Evolutionary conservation across 129 eudicot species (phyloP).

Genomic region (Ambrosia artemisiifolia): DNA sequence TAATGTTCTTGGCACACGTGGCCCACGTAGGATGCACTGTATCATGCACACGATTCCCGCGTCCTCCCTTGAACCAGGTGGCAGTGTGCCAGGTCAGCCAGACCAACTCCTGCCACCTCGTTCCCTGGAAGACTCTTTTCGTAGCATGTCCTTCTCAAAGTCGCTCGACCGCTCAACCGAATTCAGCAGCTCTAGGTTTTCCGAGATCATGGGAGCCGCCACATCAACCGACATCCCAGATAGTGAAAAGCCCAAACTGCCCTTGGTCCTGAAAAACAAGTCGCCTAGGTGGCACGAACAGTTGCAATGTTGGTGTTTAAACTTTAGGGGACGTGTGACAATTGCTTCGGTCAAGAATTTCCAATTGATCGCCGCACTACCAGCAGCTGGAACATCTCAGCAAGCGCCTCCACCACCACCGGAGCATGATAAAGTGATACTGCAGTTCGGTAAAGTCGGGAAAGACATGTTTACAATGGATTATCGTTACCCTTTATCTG

Average conservation of each 20-base stretch:
- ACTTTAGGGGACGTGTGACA: conserved; percentile 78
- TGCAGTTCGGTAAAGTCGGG: conserved; percentile 75
- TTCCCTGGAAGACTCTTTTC: conserved; percentile 72
- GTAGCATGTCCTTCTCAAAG: conserved; percentile 79
- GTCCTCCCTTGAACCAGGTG: conserved; percentile 71
- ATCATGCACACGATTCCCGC: conserved; percentile 75
- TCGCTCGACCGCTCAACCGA: conserved; percentile 73
- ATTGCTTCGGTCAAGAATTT: conserved; percentile 90
- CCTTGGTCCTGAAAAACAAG: conserved; percentile 79
- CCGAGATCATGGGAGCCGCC: conserved; percentile 47
- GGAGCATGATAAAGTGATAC: conserved; percentile 63
- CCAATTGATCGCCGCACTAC: conserved; percentile 65
- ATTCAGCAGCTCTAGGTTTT: conserved; percentile 73
- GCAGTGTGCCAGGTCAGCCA: conserved; percentile 78
- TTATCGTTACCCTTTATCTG: conserved; percentile 70
- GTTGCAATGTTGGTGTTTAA: conserved; percentile 88
- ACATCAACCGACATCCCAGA: conserved; percentile 39
- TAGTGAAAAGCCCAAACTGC: conserved; percentile 48
- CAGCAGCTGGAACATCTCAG: conserved; percentile 36
- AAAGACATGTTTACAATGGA: conserved; percentile 81
- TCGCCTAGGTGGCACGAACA: conserved; percentile 92
- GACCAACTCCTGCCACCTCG: conserved; percentile 72
- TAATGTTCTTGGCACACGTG: conserved; percentile 84
- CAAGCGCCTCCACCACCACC: conserved; percentile 38
- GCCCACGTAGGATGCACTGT: conserved; percentile 88